A percentile compares a stretch with the other conserved stretches of the same genome.
Evolutionary conservation across 2,329 filamentous ascomycete species (phyloP).

Genomic region (Colletotrichum sidae): DNA sequence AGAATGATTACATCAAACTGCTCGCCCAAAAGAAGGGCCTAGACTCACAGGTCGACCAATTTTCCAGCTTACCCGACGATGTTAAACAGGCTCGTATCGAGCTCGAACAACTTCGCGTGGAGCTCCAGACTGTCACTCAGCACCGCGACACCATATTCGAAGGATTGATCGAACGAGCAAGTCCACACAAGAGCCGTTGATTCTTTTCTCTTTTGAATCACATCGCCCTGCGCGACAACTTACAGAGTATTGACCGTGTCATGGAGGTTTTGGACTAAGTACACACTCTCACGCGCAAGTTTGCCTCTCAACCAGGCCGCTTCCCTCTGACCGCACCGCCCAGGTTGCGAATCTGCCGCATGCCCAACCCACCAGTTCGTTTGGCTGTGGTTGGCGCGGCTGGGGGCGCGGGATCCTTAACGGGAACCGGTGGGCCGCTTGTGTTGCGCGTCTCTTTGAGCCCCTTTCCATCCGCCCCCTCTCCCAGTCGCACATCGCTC

Average conservation of each 20-base stretch:
- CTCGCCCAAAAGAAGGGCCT: slow-evolving; percentile 68
- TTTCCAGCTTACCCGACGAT: slow-evolving; percentile 80
- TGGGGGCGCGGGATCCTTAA: slow-evolving; percentile 60
- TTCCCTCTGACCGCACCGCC: slow-evolving; percentile 77
- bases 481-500: slow-evolving; percentile 56
- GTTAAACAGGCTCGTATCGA: slow-evolving; percentile 75
- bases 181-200: slow-evolving; percentile 58
- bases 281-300: slow-evolving; percentile 39
- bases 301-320: slow-evolving; percentile 49
- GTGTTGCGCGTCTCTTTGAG: slow-evolving; percentile 54
- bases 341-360: slow-evolving; percentile 74
- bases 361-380: slow-evolving; percentile 71
- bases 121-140: slow-evolving; percentile 71
- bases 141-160: slow-evolving; percentile 82
- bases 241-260: too few relatives aligned
- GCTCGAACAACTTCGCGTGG: slow-evolving; percentile 73
- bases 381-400: slow-evolving; percentile 61
- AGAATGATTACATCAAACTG: slow-evolving; percentile 68
- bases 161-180: slow-evolving; percentile 72
- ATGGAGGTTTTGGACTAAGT: too few relatives aligned
- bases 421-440: slow-evolving; percentile 52
- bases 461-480: slow-evolving; percentile 54
- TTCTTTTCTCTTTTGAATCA: slow-evolving; percentile 21
- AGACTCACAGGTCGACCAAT: slow-evolving; percentile 72
- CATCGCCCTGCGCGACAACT: too few relatives aligned